phyloP scores from a whole-genome alignment of 116 monocot species.

The Phalaenopsis hybrid region DNA sequence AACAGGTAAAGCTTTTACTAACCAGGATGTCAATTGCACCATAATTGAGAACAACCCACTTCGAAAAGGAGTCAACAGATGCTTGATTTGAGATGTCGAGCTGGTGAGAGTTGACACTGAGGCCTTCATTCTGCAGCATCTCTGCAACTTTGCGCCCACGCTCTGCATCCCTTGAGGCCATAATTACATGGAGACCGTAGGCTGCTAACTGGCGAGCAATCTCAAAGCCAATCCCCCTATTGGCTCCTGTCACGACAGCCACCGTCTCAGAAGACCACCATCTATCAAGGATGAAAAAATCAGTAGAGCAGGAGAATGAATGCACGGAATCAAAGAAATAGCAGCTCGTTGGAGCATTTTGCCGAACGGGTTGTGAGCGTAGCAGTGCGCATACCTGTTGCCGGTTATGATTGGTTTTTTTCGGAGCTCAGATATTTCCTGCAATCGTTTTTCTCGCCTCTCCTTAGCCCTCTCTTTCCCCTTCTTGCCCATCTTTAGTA shows the following conservation, averaged over 20 bases:
- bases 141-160: conserved; percentile 32
- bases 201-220: conserved; percentile 63
- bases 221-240: conserved; percentile 79
- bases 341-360: conserved; percentile 16
- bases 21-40: conserved; percentile 80
- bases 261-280: conserved; percentile 76
- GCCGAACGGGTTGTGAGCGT: conserved; percentile 29
- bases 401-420: conserved; percentile 28
- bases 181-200: conserved; percentile 51
- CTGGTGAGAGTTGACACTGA: conserved; percentile 38
- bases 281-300: conserved; percentile 10
- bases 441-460: conserved; percentile 48
- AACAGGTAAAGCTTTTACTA: neutral
- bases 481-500: conserved; percentile 62
- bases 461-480: conserved; percentile 72
- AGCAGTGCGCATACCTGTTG: conserved; percentile 21
- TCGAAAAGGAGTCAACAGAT: conserved; percentile 46
- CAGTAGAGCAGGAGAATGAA: neutral
- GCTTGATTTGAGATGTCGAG: conserved; percentile 51
- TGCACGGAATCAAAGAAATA: neutral
- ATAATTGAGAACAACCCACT: conserved; percentile 33
- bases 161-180: conserved; percentile 48
- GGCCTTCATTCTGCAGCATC: conserved; percentile 23
- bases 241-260: conserved; percentile 72
- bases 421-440: conserved; percentile 58